A percentile compares a stretch with the other conserved stretches of the same genome.
Evolutionary conservation across 495 filamentous ascomycete species (phyloP).

Genomic region (Neurospora sp.): DNA sequence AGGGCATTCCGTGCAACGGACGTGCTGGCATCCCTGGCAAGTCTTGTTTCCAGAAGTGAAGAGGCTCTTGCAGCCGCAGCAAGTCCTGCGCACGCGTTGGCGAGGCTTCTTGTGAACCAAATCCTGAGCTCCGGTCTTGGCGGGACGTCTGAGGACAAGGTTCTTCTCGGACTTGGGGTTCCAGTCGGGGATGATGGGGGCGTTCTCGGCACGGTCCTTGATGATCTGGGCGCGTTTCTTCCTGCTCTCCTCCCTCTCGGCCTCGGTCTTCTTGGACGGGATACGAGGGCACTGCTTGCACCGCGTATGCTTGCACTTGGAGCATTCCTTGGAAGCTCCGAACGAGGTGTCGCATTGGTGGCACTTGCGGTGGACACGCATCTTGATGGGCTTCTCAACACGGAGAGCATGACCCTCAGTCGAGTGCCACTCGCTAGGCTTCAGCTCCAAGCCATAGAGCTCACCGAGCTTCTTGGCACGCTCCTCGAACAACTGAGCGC

Average conservation of each 20-base stretch:
- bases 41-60: conserved; percentile 41
- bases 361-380: conserved; percentile 80
- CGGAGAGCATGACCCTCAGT: conserved; percentile 51
- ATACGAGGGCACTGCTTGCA: conserved; percentile 75
- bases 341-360: conserved; percentile 65
- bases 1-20: conserved; percentile 73
- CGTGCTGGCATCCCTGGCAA: conserved; percentile 62
- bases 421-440: conserved; percentile 58
- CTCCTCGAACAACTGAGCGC: conserved; percentile 50
- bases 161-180: conserved; percentile 27
- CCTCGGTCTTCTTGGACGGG: conserved; percentile 45
- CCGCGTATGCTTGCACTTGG: conserved; percentile 60
- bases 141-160: conserved; percentile 47
- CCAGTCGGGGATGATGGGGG: conserved; percentile 38
- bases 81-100: conserved; percentile 64
- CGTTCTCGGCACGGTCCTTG: conserved; percentile 39
- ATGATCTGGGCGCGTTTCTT: conserved; percentile 32
- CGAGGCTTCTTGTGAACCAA: conserved; percentile 52
- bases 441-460: conserved; percentile 62
- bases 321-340: conserved; percentile 50
- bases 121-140: conserved; percentile 59
- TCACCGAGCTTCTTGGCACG: conserved; percentile 61
- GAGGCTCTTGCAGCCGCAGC: conserved; percentile 60
- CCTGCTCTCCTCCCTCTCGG: conserved; percentile 38
- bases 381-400: conserved; percentile 80